These are phyloP conservation scores for Trametes versicolor DNA, from an alignment of 1,284 basidiomycete species.

Conservation along the genomic window DNA sequence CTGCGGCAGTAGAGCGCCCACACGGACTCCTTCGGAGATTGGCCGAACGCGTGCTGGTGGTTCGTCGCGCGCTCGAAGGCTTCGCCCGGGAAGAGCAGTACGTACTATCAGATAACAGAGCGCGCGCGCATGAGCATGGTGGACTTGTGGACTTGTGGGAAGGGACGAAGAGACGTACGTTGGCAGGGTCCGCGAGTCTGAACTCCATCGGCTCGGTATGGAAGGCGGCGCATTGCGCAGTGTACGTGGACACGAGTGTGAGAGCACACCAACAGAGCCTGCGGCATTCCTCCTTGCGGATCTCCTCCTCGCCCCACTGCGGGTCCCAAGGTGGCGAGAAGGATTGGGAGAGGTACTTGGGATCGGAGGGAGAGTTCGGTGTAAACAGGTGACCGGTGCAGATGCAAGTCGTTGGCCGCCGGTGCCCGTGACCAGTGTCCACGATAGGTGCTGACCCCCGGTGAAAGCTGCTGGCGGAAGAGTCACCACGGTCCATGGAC, in stretches of 20 bases:
- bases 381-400: constrained; percentile 57
- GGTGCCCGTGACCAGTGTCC: constrained; percentile 39
- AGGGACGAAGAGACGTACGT: constrained; percentile 55
- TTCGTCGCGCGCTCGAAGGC: constrained; percentile 57
- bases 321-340: constrained; percentile 71
- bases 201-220: constrained; percentile 64
- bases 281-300: constrained; percentile 72
- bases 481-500: constrained; percentile 63
- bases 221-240: constrained; percentile 72
- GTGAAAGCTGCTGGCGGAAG: constrained; percentile 60
- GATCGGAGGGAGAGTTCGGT: constrained; percentile 44
- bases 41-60: constrained; percentile 47
- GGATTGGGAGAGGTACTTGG: constrained; percentile 51
- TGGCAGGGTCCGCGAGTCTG: constrained; percentile 67
- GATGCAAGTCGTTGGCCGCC: constrained; percentile 52
- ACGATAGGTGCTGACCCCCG: constrained; percentile 60
- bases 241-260: constrained; percentile 69
- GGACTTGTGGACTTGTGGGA: constrained; percentile 24
- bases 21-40: constrained; percentile 74
- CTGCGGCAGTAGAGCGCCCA: constrained; percentile 83
- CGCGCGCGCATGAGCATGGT: constrained; percentile 21
- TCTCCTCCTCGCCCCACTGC: constrained; percentile 60
- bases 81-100: constrained; percentile 70
- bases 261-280: constrained; percentile 80
- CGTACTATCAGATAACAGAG: constrained; percentile 53